Evolutionary conservation across 2,329 filamentous ascomycete genomes (phyloP), one percentile per base, ranked within the genome.

Genomic region (Aspergillus melleus): DNA sequence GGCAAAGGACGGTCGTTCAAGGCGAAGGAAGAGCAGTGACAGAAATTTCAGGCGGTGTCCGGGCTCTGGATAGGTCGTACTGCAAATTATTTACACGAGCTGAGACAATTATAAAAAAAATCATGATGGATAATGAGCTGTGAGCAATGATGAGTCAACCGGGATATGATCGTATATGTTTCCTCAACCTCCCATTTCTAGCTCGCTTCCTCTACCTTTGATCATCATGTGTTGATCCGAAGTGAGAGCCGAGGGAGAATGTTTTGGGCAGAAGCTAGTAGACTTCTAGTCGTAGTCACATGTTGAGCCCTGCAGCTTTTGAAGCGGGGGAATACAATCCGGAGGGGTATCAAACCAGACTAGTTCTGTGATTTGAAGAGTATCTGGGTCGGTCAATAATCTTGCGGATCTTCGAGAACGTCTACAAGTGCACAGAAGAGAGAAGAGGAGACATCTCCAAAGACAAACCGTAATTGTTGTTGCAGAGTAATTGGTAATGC

Each of bases 91-190:
- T 60, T 66, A 67, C 60, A 59, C 65, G 65, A 67, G 65, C 58
- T 63, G 62, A 66, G 50, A 60, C 60, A 64, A 59, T 36, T 12
- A 24, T 66, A 62, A 62, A 59, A 55, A 67, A 67, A 66, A 64
- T 65, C 49, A 65, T 67, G 66, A 67, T 64, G 66, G 64, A 60
- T 65, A 64, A 67, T 62, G 64, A 66, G 55, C 60, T 49, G 58
- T 61, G 55, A 60, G 64, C 49, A 42, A 42, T 42, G 16, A n/a
- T 42, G 36, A n/a, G 2, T 9, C 36, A 6, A 42, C 36, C 16
- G 36, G 14, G 8, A 42, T 42, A 16, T n/a, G 16, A 42, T 42
- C 36, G 36, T 42, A 42, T 42, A 42, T 42, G 16, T 16, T 42
- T 42, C 16, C 36, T 42, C 36, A 16, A n/a, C 16, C 16, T 14